A percentile compares a stretch with the other conserved stretches of the same genome.
phyloP scores from a whole-genome alignment of 768 basidiomycete genomes.

The Tremella fuciformis region DNA sequence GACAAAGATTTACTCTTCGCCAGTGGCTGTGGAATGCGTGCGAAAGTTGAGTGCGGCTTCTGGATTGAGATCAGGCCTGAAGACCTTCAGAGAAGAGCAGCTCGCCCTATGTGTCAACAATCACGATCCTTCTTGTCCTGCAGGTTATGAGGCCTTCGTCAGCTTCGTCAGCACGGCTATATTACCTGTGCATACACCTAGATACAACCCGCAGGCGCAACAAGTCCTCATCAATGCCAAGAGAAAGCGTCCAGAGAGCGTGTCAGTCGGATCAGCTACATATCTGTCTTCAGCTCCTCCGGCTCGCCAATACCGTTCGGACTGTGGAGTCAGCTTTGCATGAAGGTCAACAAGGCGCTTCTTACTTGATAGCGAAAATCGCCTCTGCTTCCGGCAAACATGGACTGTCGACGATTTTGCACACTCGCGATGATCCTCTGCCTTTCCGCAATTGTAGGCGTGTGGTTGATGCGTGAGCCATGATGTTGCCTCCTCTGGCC shows the following conservation, averaged over 20 bases:
- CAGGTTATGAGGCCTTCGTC: too few relatives aligned
- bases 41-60: too few relatives aligned
- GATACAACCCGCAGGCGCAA: background rate
- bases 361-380: conserved; percentile 76
- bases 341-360: too few relatives aligned
- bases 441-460: conserved; percentile 89
- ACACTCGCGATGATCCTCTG: conserved; percentile 84
- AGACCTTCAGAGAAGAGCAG: too few relatives aligned
- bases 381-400: conserved; percentile 96
- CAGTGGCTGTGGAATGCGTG: too few relatives aligned
- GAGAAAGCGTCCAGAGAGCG: background rate
- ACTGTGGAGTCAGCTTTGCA: conserved; percentile 52
- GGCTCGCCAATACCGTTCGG: conserved; percentile 89
- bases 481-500: conserved; percentile 80
- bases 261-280: too few relatives aligned
- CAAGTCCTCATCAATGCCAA: background rate
- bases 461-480: conserved; percentile 98
- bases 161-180: too few relatives aligned
- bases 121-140: too few relatives aligned
- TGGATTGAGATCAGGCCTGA: too few relatives aligned
- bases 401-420: conserved; percentile 97
- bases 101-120: too few relatives aligned
- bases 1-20: too few relatives aligned
- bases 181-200: too few relatives aligned
- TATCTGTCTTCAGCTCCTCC: conserved; percentile 60